These are phyloP conservation scores for Bertia moriformis DNA, from an alignment of 2,329 filamentous ascomycete genomes.

Conservation along the genomic window DNA sequence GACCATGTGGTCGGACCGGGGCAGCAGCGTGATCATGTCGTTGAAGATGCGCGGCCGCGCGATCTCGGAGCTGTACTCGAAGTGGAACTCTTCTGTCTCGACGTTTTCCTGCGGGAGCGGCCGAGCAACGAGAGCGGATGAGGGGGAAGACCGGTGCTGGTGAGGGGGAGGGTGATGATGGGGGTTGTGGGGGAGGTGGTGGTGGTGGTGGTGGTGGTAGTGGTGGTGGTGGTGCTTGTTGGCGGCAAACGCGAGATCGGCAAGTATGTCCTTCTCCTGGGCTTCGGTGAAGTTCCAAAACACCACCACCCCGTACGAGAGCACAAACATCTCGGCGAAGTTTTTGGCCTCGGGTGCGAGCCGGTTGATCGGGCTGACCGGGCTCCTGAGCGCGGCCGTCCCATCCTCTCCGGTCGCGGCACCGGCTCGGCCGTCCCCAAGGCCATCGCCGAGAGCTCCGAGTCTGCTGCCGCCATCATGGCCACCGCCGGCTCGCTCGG, in stretches of 20 bases:
- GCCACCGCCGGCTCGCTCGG: no score
- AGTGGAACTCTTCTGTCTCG: constrained; percentile 96
- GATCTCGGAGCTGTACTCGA: constrained; percentile 81
- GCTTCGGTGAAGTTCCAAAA: constrained; percentile 98
- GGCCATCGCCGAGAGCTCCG: background rate
- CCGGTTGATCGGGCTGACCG: constrained; percentile 36
- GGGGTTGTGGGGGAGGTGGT: constrained; percentile 11
- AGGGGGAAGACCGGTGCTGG: constrained; percentile 20
- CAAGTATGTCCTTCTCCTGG: constrained; percentile 91
- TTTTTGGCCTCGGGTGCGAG: constrained; percentile 59
- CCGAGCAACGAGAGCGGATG: constrained; percentile 58
- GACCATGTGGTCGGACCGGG: constrained; percentile 90
- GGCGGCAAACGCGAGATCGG: constrained; percentile 70
- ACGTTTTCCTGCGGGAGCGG: constrained; percentile 80
- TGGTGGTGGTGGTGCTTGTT: constrained; percentile 35
- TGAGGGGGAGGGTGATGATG: constrained; percentile 11
- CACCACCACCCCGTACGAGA: constrained; percentile 90
- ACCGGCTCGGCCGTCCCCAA: background rate
- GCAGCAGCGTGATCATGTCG: constrained; percentile 95
- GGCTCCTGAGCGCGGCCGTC: constrained; percentile 12
- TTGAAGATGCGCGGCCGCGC: constrained; percentile 88
- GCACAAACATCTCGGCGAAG: constrained; percentile 92
- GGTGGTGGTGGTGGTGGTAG: background rate
- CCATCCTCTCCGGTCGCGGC: background rate
- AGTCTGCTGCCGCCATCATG: background rate